Base-by-base conservation (phyloP, 768 basidiomycete species). In the Brasilioporus rufonigricans region DNA sequence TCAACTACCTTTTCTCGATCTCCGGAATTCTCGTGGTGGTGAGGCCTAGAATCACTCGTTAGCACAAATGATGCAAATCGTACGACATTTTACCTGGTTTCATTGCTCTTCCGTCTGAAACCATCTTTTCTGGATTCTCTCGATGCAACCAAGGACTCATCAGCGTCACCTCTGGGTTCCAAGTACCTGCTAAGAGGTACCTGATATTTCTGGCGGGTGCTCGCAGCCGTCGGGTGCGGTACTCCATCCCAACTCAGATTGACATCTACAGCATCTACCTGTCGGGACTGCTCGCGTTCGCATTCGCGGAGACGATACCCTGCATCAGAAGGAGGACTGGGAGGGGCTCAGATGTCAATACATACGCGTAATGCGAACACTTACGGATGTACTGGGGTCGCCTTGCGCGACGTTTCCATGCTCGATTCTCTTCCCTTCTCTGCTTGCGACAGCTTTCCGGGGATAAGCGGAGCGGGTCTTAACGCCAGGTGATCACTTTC, bases 171-270 rank as follows among this genome's bases (percentile, higher is more conserved):
- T 9, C 49, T 32, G 1, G 43, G n/a, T 26, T 29, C 27, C 45
- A 66, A 26, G 23, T 61, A 56, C 27, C 44, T 33, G 55, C 49
- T 61, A 14, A 59, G 48, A 54, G 65, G 65, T 0, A 65, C 66
- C 39, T 50, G 51, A 44, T 66, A 66, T 40, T 50, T 50, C 7
- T 14, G 50, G 18, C 19, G 31, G 4, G 40, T 2, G 13, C 18
- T 43, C 26, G 56, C 26, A 6, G 18, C 18, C 18, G 19, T 38
- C 23, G 32, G 26, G 19, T 41, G 52, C 9, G 23, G 27, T 24
- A 24, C 35, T 18, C 50, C 56, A 38, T 51, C 44, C 58, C 53
- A 65, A 2, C 44, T 5, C 21, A 41, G 14, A 23, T 36, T 31
- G 31, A 33, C 50, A 52, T 45, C 43, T 9, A 24, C 38, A 0